Evolutionary conservation across 805 yeast genomes (phyloP).

Genomic region (Kodamaea fukazawae): DNA sequence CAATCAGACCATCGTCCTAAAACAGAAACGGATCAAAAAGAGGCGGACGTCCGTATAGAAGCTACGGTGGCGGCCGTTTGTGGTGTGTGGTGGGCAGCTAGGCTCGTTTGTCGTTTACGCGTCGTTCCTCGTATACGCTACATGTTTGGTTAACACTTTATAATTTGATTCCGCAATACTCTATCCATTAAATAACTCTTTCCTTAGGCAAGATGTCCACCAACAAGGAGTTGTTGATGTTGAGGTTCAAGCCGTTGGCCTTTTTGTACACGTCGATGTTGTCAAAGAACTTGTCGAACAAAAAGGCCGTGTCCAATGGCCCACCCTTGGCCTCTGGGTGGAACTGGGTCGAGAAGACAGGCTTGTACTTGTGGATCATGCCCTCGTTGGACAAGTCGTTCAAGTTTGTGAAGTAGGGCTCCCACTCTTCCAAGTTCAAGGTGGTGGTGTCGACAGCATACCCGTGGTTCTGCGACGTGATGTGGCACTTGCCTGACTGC

Average conservation of each 20-base stretch:
- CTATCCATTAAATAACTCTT: slow-evolving; percentile 40
- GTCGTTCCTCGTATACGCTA: no score
- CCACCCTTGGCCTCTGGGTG: slow-evolving; percentile 99
- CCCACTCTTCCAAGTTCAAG: slow-evolving; percentile 73
- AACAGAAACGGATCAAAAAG: no score
- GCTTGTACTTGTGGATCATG: slow-evolving; percentile 82
- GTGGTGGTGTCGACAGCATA: slow-evolving; percentile 89
- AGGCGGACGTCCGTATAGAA: not conserved
- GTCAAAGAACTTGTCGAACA: slow-evolving; percentile 86
- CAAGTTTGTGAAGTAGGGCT: slow-evolving; percentile 81
- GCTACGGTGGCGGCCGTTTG: no score
- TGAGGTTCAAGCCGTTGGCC: slow-evolving; percentile 37
- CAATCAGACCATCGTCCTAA: not conserved
- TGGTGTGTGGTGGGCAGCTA: no score
- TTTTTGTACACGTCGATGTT: slow-evolving; percentile 56
- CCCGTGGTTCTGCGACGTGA: slow-evolving; percentile 98
- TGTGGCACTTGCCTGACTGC: slow-evolving; percentile 89
- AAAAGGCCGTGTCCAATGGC: slow-evolving; percentile 86
- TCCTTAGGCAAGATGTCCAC: slow-evolving; percentile 64
- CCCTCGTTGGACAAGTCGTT: slow-evolving; percentile 98
- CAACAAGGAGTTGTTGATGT: slow-evolving; percentile 47
- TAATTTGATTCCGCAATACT: not conserved
- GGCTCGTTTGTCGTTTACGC: no score
- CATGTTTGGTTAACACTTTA: no score
- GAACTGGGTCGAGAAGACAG: slow-evolving; percentile 95